phyloP scores from a whole-genome alignment of 495 filamentous ascomycete species.

The Jackrogersella multiformis region DNA sequence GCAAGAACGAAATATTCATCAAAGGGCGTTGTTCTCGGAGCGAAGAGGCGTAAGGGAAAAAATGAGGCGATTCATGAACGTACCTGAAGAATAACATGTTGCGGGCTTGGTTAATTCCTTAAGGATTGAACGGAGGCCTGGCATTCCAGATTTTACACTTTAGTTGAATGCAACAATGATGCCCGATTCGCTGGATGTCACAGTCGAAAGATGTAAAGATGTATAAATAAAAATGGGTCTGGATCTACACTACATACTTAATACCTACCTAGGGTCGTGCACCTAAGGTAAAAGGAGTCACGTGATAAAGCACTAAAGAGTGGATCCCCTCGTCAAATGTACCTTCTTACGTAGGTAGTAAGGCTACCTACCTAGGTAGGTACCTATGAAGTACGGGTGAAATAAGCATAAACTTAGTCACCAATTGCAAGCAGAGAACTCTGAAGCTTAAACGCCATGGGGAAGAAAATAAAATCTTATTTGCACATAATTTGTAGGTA shows the following conservation, averaged over 20 bases:
- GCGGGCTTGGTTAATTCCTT: background rate
- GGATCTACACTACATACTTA: too few species aligned
- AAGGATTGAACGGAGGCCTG: background rate
- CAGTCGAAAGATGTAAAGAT: constrained; percentile 2
- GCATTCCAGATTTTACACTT: constrained; percentile 14
- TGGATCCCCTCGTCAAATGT: background rate
- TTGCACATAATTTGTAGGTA: constrained; percentile 3
- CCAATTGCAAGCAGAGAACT: background rate
- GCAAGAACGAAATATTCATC: background rate
- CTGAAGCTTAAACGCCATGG: too few species aligned
- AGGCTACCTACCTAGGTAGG: too few species aligned
- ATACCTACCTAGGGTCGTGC: background rate
- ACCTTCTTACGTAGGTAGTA: too few species aligned
- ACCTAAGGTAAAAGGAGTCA: background rate
- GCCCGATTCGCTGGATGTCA: constrained; percentile 18
- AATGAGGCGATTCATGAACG: background rate
- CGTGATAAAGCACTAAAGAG: background rate
- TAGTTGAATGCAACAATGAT: constrained; percentile 16
- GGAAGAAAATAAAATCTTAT: background rate
- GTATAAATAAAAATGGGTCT: constrained; percentile 3
- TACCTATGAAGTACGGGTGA: background rate
- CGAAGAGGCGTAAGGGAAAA: background rate
- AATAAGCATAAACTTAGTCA: background rate
- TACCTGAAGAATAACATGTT: constrained; percentile 71
- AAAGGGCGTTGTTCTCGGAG: background rate